Percentiles rank a stretch among this genome's conserved stretches.
These are phyloP conservation scores for Cornus florida DNA, from an alignment of 148 eudicot species.

Conservation along the genomic window DNA sequence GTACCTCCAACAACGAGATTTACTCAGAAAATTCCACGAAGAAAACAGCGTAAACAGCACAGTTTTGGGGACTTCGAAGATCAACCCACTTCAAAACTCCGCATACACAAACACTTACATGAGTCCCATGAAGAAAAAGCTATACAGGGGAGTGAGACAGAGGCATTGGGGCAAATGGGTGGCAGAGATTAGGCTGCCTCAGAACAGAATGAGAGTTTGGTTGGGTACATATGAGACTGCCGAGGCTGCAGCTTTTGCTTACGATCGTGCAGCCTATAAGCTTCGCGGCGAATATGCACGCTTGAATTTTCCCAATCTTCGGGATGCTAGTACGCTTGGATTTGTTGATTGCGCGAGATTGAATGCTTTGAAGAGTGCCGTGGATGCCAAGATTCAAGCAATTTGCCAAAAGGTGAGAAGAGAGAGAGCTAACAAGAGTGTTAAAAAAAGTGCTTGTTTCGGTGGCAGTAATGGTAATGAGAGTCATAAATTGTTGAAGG, in stretches of 20 bases:
- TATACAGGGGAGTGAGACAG: conserved; percentile 94
- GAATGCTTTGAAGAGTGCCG: conserved; percentile 56
- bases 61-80: conserved; percentile 10
- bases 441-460: conserved; percentile 27
- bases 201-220: conserved; percentile 92
- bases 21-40: conserved; percentile 60
- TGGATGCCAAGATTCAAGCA: conserved; percentile 79
- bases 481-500: conserved; percentile 22
- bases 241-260: conserved; percentile 96
- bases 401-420: conserved; percentile 65
- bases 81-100: conserved; percentile 18
- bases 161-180: conserved; percentile 99
- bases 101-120: background rate
- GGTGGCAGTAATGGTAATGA: conserved; percentile 13
- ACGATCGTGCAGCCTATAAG: conserved; percentile 91
- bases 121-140: conserved; percentile 57
- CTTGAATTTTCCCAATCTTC: conserved; percentile 70
- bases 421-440: conserved; percentile 48
- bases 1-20: conserved; percentile 68
- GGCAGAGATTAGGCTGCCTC: conserved; percentile 93
- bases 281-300: conserved; percentile 89
- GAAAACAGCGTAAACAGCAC: conserved; percentile 33
- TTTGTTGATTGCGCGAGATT: conserved; percentile 48
- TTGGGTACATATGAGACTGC: conserved; percentile 87
- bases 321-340: conserved; percentile 50